Evolutionary conservation across 108 stramenopile genomes (phyloP), one percentile per base, ranked within the genome.

Genomic region (Nitzschia putrida): DNA sequence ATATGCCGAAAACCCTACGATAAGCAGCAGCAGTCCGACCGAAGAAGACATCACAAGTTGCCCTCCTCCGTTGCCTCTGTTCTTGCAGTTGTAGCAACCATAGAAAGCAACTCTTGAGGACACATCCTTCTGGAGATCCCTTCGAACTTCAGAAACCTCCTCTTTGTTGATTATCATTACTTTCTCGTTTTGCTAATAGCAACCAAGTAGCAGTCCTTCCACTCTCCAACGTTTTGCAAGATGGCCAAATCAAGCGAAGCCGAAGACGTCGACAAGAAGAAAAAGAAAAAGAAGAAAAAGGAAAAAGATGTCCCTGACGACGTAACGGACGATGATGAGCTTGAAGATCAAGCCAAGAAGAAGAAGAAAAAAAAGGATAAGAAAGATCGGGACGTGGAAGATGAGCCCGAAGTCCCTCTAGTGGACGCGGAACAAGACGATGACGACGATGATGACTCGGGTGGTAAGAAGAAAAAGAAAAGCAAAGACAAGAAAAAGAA

Each of bases 301-400:
- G 38, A 59, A 37, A 63, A 63, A 42, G 40, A 63, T 18, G 57
- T 37, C 20, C 37, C 57, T 21, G 59, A 51, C 11, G 52, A 63
- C 26, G 71, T 16, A 10, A 21, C 23, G 7, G 71, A 74, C 55
- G 72, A 73, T 10, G 60, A 61, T 14, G 66, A 53, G 25, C 24
- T 53, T 11, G 66, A 66, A 49, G 34, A 24, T 24, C 40, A 74
- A 41, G 53, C 51, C 43, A 67, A 74, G 49, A 74, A 73, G 63
- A 73, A 74, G 49, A 74, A 74, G 66, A 43, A 66, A 44, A 74
- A 74, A 51, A 74, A 66, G 55, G 64, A 73, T 20, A 61, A 71
- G 47, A 61, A 52, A 18, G 38, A 53, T 16, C 24, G 38, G 26
- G 53, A 61, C 18, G 47, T 12, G 16, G 72, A 57, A 16, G 64